Conservation (phyloP, 73 alveolate species). For the Paraurostyla sp. region DNA sequence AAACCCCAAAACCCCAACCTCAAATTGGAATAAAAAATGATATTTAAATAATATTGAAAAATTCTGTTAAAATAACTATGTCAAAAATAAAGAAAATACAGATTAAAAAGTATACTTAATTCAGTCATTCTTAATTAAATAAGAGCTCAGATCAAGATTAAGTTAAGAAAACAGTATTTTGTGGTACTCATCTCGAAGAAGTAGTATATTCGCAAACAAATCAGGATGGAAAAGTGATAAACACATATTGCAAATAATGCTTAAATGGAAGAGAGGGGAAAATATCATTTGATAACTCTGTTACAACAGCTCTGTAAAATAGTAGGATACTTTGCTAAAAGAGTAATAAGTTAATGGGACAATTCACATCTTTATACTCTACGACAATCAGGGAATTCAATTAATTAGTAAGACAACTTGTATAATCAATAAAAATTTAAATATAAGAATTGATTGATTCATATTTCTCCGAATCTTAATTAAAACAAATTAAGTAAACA, state of each 20-base stretch:
- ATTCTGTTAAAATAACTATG: too few species aligned
- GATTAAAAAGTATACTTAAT: too few species aligned
- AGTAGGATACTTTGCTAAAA: not conserved
- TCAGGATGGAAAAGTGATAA: not conserved
- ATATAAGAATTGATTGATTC: not conserved
- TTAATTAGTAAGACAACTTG: not conserved
- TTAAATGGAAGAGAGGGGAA: not conserved
- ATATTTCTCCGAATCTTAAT: not conserved
- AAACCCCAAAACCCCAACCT: too few species aligned
- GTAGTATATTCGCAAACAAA: not conserved
- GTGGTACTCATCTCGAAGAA: conserved; percentile 31
- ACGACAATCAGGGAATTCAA: too few species aligned
- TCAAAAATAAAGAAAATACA: too few species aligned
- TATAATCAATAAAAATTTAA: not conserved
- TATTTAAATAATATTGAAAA: too few species aligned
- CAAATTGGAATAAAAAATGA: too few species aligned
- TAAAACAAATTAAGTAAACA: not conserved
- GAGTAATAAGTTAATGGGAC: too few species aligned
- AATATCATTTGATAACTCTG: not conserved
- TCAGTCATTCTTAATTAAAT: too few species aligned
- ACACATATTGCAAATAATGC: conserved; percentile 6
- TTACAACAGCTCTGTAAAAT: not conserved
- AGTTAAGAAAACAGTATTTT: not conserved
- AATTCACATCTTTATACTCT: too few species aligned
- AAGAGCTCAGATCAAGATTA: too few species aligned